phyloP scores from a whole-genome alignment of 75 land plant genomes.

The Chamaecyparis obtusa region DNA sequence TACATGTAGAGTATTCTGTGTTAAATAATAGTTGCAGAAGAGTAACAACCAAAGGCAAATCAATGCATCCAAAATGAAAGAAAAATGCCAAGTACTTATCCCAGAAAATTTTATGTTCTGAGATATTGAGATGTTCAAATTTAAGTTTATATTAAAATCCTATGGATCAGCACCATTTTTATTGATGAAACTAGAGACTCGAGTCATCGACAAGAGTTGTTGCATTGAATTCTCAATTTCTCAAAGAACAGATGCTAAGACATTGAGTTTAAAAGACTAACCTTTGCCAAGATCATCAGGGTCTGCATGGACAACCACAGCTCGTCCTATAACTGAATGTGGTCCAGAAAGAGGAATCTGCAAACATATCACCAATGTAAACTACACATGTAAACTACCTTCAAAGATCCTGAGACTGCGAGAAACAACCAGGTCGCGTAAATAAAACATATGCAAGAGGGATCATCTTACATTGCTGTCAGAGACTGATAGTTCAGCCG shows the following conservation, averaged over 20 bases:
- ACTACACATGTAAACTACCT: not conserved
- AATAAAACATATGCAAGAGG: not conserved
- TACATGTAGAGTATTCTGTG: not conserved
- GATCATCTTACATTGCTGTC: constrained; percentile 52
- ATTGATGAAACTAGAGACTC: not conserved
- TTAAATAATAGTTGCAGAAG: not conserved
- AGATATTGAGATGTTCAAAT: not conserved
- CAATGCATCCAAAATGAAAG: not conserved
- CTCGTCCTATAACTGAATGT: constrained; percentile 78
- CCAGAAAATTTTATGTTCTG: not conserved
- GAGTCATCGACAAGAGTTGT: not conserved
- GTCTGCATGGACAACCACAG: constrained; percentile 93
- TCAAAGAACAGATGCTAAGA: not conserved
- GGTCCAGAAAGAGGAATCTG: constrained; percentile 88
- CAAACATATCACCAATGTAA: not conserved
- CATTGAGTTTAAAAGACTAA: constrained; percentile 7
- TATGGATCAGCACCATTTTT: not conserved
- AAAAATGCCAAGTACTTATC: not conserved
- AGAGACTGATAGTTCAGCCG: constrained; percentile 37
- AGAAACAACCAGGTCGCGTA: not conserved
- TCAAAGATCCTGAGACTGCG: not conserved
- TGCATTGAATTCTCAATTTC: not conserved
- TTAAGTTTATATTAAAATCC: not conserved
- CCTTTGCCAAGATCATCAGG: constrained; percentile 97
- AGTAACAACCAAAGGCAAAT: not conserved